Evolutionary conservation across 2,329 filamentous ascomycete genomes (phyloP), one percentile per base, ranked within the genome.

Genomic region (Xylariaceae sp.): DNA sequence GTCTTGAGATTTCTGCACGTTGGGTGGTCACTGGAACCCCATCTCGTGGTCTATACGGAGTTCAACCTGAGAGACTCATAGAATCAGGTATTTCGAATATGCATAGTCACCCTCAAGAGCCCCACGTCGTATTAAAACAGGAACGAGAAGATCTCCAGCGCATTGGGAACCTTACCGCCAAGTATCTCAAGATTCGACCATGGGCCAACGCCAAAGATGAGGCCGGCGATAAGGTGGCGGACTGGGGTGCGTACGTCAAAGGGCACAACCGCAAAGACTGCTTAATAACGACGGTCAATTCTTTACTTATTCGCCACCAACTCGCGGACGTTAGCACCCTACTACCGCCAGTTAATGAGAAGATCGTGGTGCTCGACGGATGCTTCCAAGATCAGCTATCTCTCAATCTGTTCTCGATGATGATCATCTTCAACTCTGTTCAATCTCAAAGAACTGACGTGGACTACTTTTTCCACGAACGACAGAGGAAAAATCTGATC

Each of bases 21-120:
- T 97, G 93, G 93, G 84, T 96, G 3, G 88, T 96, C 0, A 95
- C 90, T 1, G 93, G 93, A 50, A 97, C 93, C 0, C 93, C 93
- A 2, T 91, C 92, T 0, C 87, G 86, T 57, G 90, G 92, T 8
- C 75, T 97, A 0, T 90, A 91, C 50, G 91, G 92, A 0, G 81
- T 91, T 0, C 85, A 91, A 57, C 61, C 62, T 27, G 24, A 58
- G 15, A 27, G 52, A 10, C 30, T 44, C 15, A 15, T 33, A 16
- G 39, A 47, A 13, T 36, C 45, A 6, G 35, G 23, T n/a, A 30
- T 20, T 16, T 20, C 50, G 23, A 36, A 11, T 7, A 23, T 49
- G 8, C 16, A 16, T 13, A 42, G 18, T 16, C 6, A n/a, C n/a
- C 26, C 3, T 68, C 70, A 26, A 43, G 51, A 64, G 71, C 29